Conservation (phyloP, 805 yeast genomes). For the Metschnikowia lunata region DNA sequence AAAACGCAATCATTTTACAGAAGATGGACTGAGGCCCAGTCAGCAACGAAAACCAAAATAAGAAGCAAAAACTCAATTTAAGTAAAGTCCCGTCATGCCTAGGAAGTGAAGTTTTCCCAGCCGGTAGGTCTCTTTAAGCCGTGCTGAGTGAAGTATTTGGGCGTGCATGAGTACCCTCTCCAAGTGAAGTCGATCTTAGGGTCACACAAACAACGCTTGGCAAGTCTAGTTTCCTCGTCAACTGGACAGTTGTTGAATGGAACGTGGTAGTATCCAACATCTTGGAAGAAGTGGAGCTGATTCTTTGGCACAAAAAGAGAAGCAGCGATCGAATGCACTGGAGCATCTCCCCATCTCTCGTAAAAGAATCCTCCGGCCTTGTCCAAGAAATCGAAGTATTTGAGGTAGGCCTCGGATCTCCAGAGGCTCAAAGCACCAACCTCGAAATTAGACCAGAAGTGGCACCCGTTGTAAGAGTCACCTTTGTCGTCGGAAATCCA, state of each 20-base stretch:
- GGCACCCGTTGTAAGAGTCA: constrained; percentile 70
- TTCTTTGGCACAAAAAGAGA: constrained; percentile 68
- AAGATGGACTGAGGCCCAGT: too few species aligned
- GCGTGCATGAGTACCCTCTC: constrained; percentile 69
- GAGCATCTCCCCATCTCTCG: constrained; percentile 95
- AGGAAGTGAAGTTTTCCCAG: constrained; percentile 54
- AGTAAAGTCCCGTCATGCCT: not conserved
- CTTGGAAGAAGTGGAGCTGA: constrained; percentile 73
- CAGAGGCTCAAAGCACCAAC: constrained; percentile 70
- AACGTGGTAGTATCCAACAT: constrained; percentile 78
- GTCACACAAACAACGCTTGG: constrained; percentile 68
- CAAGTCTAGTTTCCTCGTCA: constrained; percentile 51
- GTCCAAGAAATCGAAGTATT: constrained; percentile 72
- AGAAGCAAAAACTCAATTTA: not conserved
- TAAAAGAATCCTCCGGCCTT: constrained; percentile 87
- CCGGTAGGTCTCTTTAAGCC: constrained; percentile 59
- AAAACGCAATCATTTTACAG: too few species aligned
- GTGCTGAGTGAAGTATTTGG: constrained; percentile 54
- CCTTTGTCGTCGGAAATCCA: constrained; percentile 71
- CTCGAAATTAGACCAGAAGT: constrained; percentile 91
- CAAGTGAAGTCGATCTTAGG: constrained; percentile 73
- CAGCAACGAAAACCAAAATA: too few species aligned
- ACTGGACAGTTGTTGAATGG: constrained; percentile 83
- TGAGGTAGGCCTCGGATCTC: constrained; percentile 65
- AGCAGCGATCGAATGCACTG: constrained; percentile 86